These are phyloP conservation scores for Solanum hybrid DNA, from an alignment of 305 asterid genomes.

Conservation along the genomic window DNA sequence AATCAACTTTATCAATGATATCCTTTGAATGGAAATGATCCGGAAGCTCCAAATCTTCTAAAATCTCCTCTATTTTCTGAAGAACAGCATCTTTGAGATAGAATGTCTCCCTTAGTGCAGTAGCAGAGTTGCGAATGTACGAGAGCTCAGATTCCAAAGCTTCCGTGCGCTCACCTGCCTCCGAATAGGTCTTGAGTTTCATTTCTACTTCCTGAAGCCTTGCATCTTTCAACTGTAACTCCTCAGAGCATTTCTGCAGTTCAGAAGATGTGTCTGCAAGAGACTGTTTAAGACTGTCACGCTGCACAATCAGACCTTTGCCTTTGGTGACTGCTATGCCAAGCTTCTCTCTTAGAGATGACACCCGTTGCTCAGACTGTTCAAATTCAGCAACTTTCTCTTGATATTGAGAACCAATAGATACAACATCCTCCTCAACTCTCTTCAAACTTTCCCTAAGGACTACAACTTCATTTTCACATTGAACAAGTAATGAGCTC, in stretches of 20 bases:
- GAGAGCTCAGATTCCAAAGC: constrained; percentile 97
- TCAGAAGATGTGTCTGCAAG: constrained; percentile 71
- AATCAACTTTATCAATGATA: constrained; percentile 81
- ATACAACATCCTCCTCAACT: constrained; percentile 34
- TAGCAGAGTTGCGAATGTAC: constrained; percentile 92
- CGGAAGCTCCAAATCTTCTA: constrained; percentile 92
- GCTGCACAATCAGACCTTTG: constrained; percentile 87
- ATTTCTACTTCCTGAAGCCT: constrained; percentile 74
- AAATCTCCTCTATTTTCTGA: constrained; percentile 93
- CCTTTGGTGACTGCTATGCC: constrained; percentile 95
- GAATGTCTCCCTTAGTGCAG: constrained; percentile 93
- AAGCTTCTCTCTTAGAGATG: constrained; percentile 90
- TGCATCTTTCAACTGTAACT: constrained; percentile 61
- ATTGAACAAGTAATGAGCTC: constrained; percentile 34
- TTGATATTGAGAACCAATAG: constrained; percentile 41
- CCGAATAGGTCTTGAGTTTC: constrained; percentile 75
- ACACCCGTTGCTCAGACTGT: constrained; percentile 84
- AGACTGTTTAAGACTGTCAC: constrained; percentile 86
- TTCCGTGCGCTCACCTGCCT: constrained; percentile 98
- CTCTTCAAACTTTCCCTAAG: constrained; percentile 57
- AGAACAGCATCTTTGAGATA: constrained; percentile 93
- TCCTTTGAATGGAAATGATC: constrained; percentile 80
- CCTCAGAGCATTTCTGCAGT: constrained; percentile 69
- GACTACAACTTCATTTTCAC: constrained; percentile 63
- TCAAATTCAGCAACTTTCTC: constrained; percentile 74